phyloP scores from a whole-genome alignment of 1,284 basidiomycete genomes.

The Rhizoctonia solani region DNA sequence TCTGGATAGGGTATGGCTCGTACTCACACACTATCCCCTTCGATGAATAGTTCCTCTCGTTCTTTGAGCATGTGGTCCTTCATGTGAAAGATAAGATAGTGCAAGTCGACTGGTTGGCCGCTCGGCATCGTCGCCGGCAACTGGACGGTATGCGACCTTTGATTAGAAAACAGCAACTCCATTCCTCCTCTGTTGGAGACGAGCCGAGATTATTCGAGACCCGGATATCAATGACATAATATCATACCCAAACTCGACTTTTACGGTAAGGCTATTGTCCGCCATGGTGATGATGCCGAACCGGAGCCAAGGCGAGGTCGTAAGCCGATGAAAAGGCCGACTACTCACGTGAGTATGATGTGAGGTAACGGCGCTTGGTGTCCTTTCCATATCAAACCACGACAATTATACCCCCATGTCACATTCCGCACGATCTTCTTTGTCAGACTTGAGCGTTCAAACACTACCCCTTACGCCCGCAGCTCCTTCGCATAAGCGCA shows the following conservation, averaged over 20 bases:
- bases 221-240: neutral
- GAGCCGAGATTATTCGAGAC: neutral
- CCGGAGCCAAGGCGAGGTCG: neutral
- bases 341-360: neutral
- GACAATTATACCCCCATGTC: conserved; percentile 6
- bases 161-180: conserved; percentile 77
- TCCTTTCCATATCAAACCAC: neutral
- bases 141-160: conserved; percentile 62
- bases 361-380: neutral
- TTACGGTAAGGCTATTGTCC: conserved; percentile 36
- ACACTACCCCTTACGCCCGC: conserved; percentile 31
- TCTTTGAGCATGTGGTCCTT: conserved; percentile 80
- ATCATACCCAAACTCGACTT: conserved; percentile 48
- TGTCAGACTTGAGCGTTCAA: conserved; percentile 26
- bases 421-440: conserved; percentile 17
- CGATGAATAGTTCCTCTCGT: conserved; percentile 87
- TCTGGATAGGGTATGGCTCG: neutral
- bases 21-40: conserved; percentile 85
- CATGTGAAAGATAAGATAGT: conserved; percentile 80
- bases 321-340: neutral
- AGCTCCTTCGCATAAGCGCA: conserved; percentile 2
- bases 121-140: conserved; percentile 55
- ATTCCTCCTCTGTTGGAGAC: conserved; percentile 64
- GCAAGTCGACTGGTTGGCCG: conserved; percentile 64
- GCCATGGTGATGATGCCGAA: neutral